Conservation (phyloP, 257 asterid species). For the Solanum chmielewskii region DNA sequence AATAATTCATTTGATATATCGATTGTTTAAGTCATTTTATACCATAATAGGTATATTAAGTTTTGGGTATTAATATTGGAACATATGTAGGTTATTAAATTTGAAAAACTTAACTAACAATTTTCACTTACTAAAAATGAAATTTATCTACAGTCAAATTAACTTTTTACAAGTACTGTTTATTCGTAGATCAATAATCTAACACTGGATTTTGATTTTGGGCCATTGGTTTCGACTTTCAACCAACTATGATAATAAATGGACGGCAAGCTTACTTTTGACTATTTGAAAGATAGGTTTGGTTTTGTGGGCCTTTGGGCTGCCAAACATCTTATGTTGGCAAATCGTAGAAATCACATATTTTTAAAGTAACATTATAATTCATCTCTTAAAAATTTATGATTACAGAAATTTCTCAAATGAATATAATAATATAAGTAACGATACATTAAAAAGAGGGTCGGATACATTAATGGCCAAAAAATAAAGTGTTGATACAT, state of each 20-base stretch:
- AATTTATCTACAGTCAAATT: not conserved
- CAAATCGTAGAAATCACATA: no score
- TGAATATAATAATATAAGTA: no score
- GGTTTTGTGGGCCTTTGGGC: conserved; percentile 6
- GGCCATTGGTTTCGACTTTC: not conserved
- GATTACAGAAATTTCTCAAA: no score
- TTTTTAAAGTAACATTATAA: no score
- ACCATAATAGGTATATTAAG: not conserved
- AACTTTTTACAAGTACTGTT: not conserved
- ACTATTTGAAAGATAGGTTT: not conserved
- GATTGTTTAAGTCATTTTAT: not conserved
- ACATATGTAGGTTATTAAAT: not conserved
- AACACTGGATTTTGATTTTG: not conserved
- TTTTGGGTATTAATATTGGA: not conserved
- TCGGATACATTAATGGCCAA: no score
- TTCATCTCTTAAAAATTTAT: no score
- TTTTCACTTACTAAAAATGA: not conserved
- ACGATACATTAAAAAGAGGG: no score
- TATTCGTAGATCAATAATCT: not conserved
- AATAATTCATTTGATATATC: not conserved
- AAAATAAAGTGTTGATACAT: no score
- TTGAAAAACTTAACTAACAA: not conserved
- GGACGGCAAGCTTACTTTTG: not conserved
- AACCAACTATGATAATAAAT: not conserved
- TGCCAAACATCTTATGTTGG: not conserved